phyloP scores from a whole-genome alignment of 2,329 filamentous ascomycete genomes.

The Penicillium brevicompactum region DNA sequence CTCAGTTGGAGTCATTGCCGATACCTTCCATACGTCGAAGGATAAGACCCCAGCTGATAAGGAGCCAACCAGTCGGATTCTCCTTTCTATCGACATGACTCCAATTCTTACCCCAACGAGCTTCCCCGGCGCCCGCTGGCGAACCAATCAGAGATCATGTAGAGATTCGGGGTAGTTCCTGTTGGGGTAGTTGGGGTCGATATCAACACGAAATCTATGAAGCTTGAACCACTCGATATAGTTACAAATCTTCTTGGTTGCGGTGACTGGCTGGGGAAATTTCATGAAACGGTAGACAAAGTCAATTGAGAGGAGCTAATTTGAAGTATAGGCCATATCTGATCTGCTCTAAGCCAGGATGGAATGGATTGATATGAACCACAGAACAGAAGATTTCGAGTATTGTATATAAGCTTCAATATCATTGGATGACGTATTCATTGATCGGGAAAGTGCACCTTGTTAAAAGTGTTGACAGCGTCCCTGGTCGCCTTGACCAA shows the following conservation, averaged over 20 bases:
- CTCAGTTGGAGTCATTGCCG: neutral
- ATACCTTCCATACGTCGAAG: neutral
- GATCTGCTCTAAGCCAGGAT: too few species aligned
- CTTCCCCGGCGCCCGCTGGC: neutral
- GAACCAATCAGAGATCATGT: neutral
- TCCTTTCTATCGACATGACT: neutral
- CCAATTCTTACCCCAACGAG: neutral
- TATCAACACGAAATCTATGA: neutral
- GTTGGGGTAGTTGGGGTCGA: neutral
- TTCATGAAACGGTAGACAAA: too few species aligned
- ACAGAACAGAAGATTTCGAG: too few species aligned
- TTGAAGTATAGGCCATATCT: too few species aligned
- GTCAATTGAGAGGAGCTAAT: too few species aligned
- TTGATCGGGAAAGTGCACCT: neutral
- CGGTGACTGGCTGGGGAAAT: too few species aligned
- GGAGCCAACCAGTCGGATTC: neutral
- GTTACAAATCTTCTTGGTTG: too few species aligned
- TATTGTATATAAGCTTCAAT: too few species aligned
- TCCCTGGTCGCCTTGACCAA: neutral
- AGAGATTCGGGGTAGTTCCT: neutral
- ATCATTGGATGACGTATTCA: neutral
- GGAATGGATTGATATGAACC: too few species aligned
- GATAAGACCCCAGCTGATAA: neutral
- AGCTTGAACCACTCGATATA: neutral
- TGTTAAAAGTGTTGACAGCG: neutral